A percentile compares a stretch with the other conserved stretches of the same genome.
These are phyloP conservation scores for Gaultheria prostrata DNA, from an alignment of 148 eudicot species.

Conservation along the genomic window DNA sequence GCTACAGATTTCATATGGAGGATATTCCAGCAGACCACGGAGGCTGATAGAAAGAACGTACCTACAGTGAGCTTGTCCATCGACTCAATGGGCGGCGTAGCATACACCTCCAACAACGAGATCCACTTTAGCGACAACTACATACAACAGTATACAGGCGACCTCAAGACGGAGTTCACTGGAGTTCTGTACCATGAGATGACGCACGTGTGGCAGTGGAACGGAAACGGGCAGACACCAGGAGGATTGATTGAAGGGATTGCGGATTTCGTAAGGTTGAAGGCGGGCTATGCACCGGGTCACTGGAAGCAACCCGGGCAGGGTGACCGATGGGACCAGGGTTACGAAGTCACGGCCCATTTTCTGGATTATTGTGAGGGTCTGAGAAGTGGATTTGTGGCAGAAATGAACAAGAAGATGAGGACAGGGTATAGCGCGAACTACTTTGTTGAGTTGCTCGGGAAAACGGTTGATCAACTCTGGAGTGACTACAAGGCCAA, in stretches of 20 bases:
- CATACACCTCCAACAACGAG: not conserved
- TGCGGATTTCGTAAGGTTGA: conserved; percentile 37
- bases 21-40: conserved; percentile 23
- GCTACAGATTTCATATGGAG: conserved; percentile 30
- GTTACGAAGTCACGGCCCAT: conserved; percentile 34
- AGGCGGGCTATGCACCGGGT: conserved; percentile 23
- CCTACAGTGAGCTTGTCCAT: conserved; percentile 1
- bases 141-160: conserved; percentile 22
- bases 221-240: conserved; percentile 18
- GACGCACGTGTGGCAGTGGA: conserved; percentile 49
- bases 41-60: conserved; percentile 18
- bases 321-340: conserved; percentile 40
- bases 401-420: conserved; percentile 38
- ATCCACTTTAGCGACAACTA: conserved; percentile 15
- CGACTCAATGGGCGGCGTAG: not conserved
- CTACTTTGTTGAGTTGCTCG: conserved; percentile 31
- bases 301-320: conserved; percentile 33
- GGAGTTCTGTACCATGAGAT: conserved; percentile 48
- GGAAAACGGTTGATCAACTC: conserved; percentile 34
- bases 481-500: conserved; percentile 36
- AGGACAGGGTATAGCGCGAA: conserved; percentile 21
- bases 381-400: conserved; percentile 35
- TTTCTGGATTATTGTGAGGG: conserved; percentile 41
- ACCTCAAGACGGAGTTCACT: conserved; percentile 30
- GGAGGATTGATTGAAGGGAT: conserved; percentile 36